Percentiles rank a stretch among this genome's conserved stretches.
phyloP scores from a whole-genome alignment of 1,284 basidiomycete genomes.

The Ceratobasidium sp. region DNA sequence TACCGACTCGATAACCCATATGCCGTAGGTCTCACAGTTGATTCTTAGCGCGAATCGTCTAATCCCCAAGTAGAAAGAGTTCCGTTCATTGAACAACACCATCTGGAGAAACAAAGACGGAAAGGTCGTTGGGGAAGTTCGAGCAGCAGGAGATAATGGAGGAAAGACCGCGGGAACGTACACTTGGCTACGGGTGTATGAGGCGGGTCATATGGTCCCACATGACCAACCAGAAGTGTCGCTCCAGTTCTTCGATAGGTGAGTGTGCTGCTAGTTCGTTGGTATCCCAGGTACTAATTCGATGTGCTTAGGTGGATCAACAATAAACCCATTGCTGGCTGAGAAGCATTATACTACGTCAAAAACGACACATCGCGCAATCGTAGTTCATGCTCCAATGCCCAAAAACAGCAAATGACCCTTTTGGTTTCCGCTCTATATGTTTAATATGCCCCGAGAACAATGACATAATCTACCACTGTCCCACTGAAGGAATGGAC shows the following conservation, averaged over 20 bases:
- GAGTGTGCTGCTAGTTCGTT: neutral
- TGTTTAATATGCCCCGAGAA: no score
- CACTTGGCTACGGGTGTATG: slow-evolving; percentile 68
- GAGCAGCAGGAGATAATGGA: slow-evolving; percentile 14
- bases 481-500: no score
- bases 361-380: no score
- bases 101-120: slow-evolving; percentile 52
- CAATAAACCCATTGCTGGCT: slow-evolving; percentile 3
- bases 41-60: neutral
- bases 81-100: slow-evolving; percentile 18
- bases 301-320: neutral
- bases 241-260: slow-evolving; percentile 22
- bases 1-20: slow-evolving; percentile 18
- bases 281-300: neutral
- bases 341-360: no score
- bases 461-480: no score
- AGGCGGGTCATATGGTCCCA: slow-evolving; percentile 65
- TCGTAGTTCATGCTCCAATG: no score
- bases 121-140: slow-evolving; percentile 60
- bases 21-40: neutral
- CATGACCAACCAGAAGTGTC: slow-evolving; percentile 23
- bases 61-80: slow-evolving; percentile 10
- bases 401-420: no score
- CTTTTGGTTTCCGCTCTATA: no score
- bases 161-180: slow-evolving; percentile 68